Evolutionary conservation across 179 eudicot species (phyloP), one percentile per base, ranked within the genome.

Genomic region (Actinidia arguta): DNA sequence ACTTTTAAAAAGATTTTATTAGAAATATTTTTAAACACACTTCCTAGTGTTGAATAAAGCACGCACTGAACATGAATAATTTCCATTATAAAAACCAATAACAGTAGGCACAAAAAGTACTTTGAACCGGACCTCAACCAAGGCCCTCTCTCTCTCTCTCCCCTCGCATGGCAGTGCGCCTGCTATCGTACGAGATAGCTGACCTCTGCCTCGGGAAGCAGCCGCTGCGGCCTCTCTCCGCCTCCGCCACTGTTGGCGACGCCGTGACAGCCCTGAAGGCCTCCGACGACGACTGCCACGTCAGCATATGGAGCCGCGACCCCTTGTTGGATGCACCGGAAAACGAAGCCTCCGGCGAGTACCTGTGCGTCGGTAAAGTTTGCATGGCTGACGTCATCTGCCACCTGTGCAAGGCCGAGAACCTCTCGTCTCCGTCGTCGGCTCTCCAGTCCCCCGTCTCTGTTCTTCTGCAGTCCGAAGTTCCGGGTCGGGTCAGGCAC

Each of bases 121-220:
- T n/a, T n/a, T n/a, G n/a, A n/a, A n/a, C n/a, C n/a, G n/a, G n/a
- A n/a, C n/a, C n/a, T n/a, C 4, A 22, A 9, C 56, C 27, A 36
- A 6, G 5, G 14, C 25, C n/a, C 17, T 16, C 73, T 68, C 42
- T 87, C 25, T 9, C 22, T 59, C 25, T 0, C 13, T 18, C 16
- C 27, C 31, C 3, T 72, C 93, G 98, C 79, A 96, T 96, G 99
- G 99, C 96, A 93, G 92, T 85, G 69, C 82, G 85, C 59, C 72
- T 95, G 61, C 76, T 92, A 16, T 83, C 91, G 1, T 86, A 90
- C 85, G 93, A 88, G 85, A 89, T 95, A 72, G 87, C 98, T 4
- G 99, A 96, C 84, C 90, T 96, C 52, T 96, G 99, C 76, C 85
- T 96, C 47, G 99, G 99, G 46, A 96, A 96, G 89, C 99, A 98